phyloP scores from a whole-genome alignment of 2,329 filamentous ascomycete species.

The Cordyceps militaris region DNA sequence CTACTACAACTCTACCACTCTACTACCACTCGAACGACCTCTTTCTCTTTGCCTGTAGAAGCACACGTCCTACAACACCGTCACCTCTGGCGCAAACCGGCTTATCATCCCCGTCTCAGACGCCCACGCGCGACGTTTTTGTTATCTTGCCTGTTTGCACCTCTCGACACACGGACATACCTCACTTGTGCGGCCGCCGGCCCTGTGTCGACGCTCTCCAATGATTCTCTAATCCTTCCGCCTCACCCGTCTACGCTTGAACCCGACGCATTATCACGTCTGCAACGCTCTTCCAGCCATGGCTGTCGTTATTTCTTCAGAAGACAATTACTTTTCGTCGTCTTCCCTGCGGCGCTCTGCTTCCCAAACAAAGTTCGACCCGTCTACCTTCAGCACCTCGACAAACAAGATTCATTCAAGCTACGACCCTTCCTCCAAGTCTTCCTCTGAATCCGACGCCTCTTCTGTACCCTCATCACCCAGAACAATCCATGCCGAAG shows the following conservation, averaged over 20 bases:
- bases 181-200: not conserved
- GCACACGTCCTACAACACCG: not conserved
- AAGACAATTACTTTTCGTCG: slow-evolving; percentile 51
- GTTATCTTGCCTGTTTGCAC: not conserved
- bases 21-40: not conserved
- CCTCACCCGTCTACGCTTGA: not conserved
- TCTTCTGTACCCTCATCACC: slow-evolving; percentile 54
- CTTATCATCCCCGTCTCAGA: not conserved
- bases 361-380: slow-evolving; percentile 50
- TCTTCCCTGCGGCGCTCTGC: slow-evolving; percentile 51
- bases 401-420: slow-evolving; percentile 36
- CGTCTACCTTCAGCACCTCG: slow-evolving; percentile 37
- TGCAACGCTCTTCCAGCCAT: slow-evolving; percentile 26
- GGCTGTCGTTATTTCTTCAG: slow-evolving; percentile 50
- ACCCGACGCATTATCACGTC: not conserved
- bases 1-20: not conserved
- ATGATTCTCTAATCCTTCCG: slow-evolving; percentile 11
- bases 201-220: slow-evolving; percentile 4
- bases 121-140: not conserved
- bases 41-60: not conserved
- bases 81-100: not conserved
- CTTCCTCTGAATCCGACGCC: slow-evolving; percentile 39
- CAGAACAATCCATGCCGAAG: slow-evolving; percentile 43
- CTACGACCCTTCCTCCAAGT: slow-evolving; percentile 36
- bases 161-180: not conserved